Evolutionary conservation across 495 filamentous ascomycete genomes (phyloP), one percentile per base, ranked within the genome.

Genomic region (Aspergillus bertholletiae): DNA sequence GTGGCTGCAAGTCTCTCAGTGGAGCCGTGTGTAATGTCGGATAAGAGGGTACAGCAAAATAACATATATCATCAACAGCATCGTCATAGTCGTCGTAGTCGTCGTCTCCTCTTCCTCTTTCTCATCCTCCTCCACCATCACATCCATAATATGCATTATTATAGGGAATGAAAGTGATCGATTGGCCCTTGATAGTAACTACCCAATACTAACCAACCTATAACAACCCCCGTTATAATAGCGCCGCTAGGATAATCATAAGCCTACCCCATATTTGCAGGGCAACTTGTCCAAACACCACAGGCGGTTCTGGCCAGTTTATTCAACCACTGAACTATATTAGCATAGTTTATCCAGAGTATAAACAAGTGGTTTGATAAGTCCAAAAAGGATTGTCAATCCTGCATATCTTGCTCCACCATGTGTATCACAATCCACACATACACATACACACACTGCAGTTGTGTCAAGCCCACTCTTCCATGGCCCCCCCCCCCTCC

Each of bases 391-490:
- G 52, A 49, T 57, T 40, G 59, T 53, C 55, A 57, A 61, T 54
- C 51, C 59, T 61, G 59, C 55, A 61, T 57, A 49, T 55, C 51
- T 34, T 46, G 46, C 51, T 61, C 54, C 58, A 56, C 58, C 51
- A 52, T 48, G 22, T 43, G 45, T 28, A 53, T 46, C 58, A 26
- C 43, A 37, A 37, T 37, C 34, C 34, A 37, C 34, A 37, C 34
- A 28, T 28, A 28, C 26, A 28, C 26, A 28, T 28, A 28, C 26
- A 28, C 26, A 37, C 34, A 37, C 34, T 37, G 13, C 34, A 37
- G n/a, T n/a, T n/a, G 13, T 37, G 34, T 37, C 55, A 23, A 22
- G 8, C 35, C 28, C 54, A 22, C 44, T 2, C 7, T n/a, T n/a
- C n/a, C n/a, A n/a, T n/a, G n/a, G n/a, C n/a, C n/a, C n/a, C n/a